Conservation (phyloP, 2,329 filamentous ascomycete genomes). For the Cladophialophora bantiana region DNA sequence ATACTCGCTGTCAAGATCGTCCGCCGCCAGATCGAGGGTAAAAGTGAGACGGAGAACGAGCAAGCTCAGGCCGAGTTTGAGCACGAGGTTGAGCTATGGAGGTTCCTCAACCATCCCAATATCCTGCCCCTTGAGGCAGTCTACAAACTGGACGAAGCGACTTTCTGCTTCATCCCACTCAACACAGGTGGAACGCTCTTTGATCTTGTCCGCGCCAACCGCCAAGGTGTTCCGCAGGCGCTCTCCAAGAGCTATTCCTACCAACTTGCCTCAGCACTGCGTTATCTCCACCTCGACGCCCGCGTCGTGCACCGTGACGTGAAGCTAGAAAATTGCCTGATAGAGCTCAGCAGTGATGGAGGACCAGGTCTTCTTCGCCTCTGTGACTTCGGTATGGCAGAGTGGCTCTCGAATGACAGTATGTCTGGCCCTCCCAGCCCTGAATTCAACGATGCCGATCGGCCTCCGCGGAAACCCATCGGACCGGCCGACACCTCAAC, state of each 20-base stretch:
- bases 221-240: constrained; percentile 58
- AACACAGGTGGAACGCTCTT: constrained; percentile 70
- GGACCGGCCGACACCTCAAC: constrained; percentile 64
- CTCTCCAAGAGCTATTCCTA: constrained; percentile 67
- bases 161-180: constrained; percentile 71
- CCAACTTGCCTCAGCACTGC: constrained; percentile 68
- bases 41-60: constrained; percentile 68
- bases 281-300: constrained; percentile 72
- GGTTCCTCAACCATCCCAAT: constrained; percentile 68
- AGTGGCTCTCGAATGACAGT: constrained; percentile 67
- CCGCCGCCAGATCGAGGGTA: constrained; percentile 63
- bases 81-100: constrained; percentile 72
- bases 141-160: constrained; percentile 72
- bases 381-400: constrained; percentile 74
- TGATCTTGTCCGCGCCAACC: constrained; percentile 65
- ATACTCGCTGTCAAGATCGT: constrained; percentile 70
- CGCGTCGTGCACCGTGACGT: constrained; percentile 71
- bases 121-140: constrained; percentile 69
- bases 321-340: constrained; percentile 72
- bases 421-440: constrained; percentile 57
- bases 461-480: constrained; percentile 58
- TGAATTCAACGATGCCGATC: constrained; percentile 54
- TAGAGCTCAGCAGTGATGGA: constrained; percentile 60
- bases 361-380: constrained; percentile 65
- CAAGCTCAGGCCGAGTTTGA: constrained; percentile 71